Percentiles rank a stretch among this genome's conserved stretches.
These are phyloP conservation scores for Calonectria henricotiae DNA, from an alignment of 2,329 filamentous ascomycete genomes.

Conservation along the genomic window DNA sequence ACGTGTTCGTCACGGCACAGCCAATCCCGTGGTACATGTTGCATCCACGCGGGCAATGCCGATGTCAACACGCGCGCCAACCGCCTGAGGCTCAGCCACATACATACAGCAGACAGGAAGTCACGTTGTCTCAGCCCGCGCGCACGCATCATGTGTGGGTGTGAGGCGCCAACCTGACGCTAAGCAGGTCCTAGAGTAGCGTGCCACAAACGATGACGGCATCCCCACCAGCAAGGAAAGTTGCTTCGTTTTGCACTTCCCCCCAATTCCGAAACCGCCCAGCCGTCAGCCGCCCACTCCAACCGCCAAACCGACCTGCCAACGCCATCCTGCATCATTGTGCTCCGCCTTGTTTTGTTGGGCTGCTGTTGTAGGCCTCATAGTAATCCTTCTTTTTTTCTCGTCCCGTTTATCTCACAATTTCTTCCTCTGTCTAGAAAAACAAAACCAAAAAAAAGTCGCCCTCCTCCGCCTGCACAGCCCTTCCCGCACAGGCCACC, in stretches of 20 bases:
- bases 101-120: slow-evolving; percentile 1
- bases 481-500: slow-evolving; percentile 34
- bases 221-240: slow-evolving; percentile 50
- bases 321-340: slow-evolving; percentile 23
- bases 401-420: slow-evolving; percentile 15
- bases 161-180: slow-evolving; percentile 40
- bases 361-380: slow-evolving; percentile 7
- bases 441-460: slow-evolving; percentile 19
- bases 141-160: slow-evolving; percentile 48
- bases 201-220: slow-evolving; percentile 52
- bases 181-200: slow-evolving; percentile 44
- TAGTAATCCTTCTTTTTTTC: slow-evolving; percentile 6
- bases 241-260: slow-evolving; percentile 42
- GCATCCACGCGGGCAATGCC: slow-evolving; percentile 29
- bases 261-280: slow-evolving; percentile 37
- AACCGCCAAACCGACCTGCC: slow-evolving; percentile 28
- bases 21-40: slow-evolving; percentile 28
- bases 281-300: slow-evolving; percentile 23
- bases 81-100: slow-evolving; percentile 32
- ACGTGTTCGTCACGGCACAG: slow-evolving; percentile 5
- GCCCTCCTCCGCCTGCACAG: slow-evolving; percentile 34
- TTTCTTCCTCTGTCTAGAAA: slow-evolving; percentile 7
- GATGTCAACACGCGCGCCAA: slow-evolving; percentile 20
- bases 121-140: slow-evolving; percentile 1
- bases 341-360: slow-evolving; percentile 36